phyloP scores from a whole-genome alignment of 78 protist species.

The Corallochytrium limacisporum region DNA sequence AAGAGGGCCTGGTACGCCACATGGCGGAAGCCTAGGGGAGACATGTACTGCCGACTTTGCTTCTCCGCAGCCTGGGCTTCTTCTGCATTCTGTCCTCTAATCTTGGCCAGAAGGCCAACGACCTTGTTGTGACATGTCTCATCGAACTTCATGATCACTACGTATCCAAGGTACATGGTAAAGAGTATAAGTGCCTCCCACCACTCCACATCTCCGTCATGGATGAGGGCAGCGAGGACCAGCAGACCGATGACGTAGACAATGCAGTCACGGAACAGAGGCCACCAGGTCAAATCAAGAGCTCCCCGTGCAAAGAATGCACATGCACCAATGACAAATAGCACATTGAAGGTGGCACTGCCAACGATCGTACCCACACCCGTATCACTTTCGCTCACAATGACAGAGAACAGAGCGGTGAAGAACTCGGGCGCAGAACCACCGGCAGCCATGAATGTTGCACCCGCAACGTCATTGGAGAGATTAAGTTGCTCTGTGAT shows the following conservation, averaged over 20 bases:
- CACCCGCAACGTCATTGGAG: conserved; percentile 30
- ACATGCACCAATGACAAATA: conserved; percentile 15
- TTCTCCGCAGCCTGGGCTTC: too few relatives aligned
- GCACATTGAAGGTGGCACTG: conserved; percentile 30
- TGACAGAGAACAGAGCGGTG: conserved; percentile 3
- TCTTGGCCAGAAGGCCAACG: too few relatives aligned
- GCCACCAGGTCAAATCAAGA: neutral
- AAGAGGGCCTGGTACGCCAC: too few relatives aligned
- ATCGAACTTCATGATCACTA: too few relatives aligned
- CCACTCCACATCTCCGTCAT: neutral
- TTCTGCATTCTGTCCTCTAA: too few relatives aligned
- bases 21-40: too few relatives aligned
- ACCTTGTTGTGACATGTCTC: too few relatives aligned
- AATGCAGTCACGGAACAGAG: conserved; percentile 8
- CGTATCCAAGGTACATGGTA: too few relatives aligned
- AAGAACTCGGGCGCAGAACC: conserved; percentile 34
- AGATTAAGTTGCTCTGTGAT: neutral
- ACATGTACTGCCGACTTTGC: too few relatives aligned
- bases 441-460: conserved; percentile 42
- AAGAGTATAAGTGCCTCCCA: too few relatives aligned
- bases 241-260: neutral
- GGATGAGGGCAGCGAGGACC: neutral
- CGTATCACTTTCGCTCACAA: neutral
- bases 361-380: conserved; percentile 35
- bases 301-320: neutral